phyloP scores from a whole-genome alignment of 2,329 filamentous ascomycete genomes.

The Aspergillus candidus region DNA sequence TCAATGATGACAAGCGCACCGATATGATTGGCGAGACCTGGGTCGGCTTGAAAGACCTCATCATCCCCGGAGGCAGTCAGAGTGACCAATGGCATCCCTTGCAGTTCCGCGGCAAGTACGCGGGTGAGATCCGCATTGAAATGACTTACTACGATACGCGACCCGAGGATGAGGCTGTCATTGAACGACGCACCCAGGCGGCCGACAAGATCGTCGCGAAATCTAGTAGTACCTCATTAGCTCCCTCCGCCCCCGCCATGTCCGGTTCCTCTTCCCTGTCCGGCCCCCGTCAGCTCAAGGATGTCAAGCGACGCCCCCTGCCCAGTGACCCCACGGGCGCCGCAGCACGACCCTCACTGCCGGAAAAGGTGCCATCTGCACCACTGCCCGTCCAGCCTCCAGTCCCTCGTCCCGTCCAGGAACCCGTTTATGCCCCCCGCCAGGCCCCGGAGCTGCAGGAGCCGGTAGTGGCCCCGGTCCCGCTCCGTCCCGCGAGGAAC shows the following conservation, averaged over 20 bases:
- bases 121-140: conserved; percentile 89
- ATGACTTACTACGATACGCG: conserved; percentile 92
- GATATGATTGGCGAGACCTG: conserved; percentile 93
- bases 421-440: conserved; percentile 15
- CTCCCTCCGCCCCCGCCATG: conserved; percentile 9
- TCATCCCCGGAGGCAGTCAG: conserved; percentile 84
- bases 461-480: conserved; percentile 53
- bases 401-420: conserved; percentile 24
- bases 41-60: conserved; percentile 74
- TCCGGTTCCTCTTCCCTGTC: conserved; percentile 17
- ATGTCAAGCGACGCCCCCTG: conserved; percentile 76
- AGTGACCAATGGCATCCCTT: conserved; percentile 87
- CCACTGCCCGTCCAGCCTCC: conserved; percentile 27
- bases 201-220: conserved; percentile 33
- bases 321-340: conserved; percentile 65
- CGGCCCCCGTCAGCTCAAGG: conserved; percentile 33
- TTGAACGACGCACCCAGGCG: conserved; percentile 48
- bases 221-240: conserved; percentile 15
- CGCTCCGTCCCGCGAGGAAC: conserved; percentile 11
- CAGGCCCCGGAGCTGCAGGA: conserved; percentile 47
- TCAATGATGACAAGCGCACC: conserved; percentile 97
- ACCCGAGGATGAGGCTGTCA: conserved; percentile 67
- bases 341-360: conserved; percentile 45
- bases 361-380: conserved; percentile 27
- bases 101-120: conserved; percentile 87